Base-by-base conservation (phyloP, 2,329 filamentous ascomycete species). In the Xylaria sp. region DNA sequence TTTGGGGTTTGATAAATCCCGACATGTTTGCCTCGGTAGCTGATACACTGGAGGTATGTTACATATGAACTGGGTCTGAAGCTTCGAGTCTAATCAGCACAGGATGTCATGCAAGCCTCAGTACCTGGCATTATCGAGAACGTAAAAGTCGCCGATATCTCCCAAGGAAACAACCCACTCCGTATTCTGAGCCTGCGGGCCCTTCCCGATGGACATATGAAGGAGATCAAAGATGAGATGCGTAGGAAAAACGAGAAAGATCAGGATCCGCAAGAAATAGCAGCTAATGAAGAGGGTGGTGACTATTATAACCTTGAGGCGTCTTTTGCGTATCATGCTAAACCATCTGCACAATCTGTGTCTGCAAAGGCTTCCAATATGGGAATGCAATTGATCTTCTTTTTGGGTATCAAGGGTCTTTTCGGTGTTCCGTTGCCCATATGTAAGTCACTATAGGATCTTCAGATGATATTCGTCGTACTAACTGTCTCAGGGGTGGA, bases 351-450 rank as follows among this genome's bases (percentile, higher is more conserved):
- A 5, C 84, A 85, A 67, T 88, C 90, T 57, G 86, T 94, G 15
- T 91, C 92, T 2, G 91, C 92, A 55, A 96, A 94, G 80, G 94
- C 94, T 6, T 89, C 92, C 73, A 98, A 98, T 79, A 97, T 98
- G 93, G 94, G 97, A 76, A 97, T 98, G 94, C 92, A 97, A 76
- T 82, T 98, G 15, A 89, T 98, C 9, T 98, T 99, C 79, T 98
- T 98, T 73, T 87, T 98, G 1, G 96, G 96, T 66, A 84, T 97
- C 77, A 94, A 92, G 77, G 94, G 94, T 0, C 85, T 98, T 5
- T 96, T 98, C 74, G 94, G 94, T 33, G 90, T 97, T 0, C 94
- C 94, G 0, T 85, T 97, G 23, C 94, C 94, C 0, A 92, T 97
- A 58, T 97, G 91, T 78, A 70, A 77, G 77, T 76, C 60, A 69